Evolutionary conservation across 768 basidiomycete species (phyloP), one percentile per base, ranked within the genome.

Genomic region (Naganishia antarctica): DNA sequence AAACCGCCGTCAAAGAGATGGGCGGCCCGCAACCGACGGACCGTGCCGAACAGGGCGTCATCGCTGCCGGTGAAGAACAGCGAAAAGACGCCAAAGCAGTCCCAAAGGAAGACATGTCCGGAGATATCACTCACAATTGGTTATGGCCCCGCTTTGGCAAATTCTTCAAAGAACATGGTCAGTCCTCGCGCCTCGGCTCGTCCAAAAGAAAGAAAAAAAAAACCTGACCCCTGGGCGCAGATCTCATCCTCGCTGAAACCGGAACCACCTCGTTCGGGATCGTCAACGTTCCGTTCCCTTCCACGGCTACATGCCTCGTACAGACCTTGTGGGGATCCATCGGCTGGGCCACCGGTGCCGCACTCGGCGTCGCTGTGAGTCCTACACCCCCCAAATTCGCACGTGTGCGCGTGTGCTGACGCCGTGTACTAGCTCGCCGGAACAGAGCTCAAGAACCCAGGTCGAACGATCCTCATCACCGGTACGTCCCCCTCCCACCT

Each of bases 231-330:
- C 26, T 61, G 57, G 50, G 53, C 28, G 37, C 50, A 74, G 80
- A 81, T 68, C 84, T 94, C 34, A 84, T 96, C 64, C 78, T 96
- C 46, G 85, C 89, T 1, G 93, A 97, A 78, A 97, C 92, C 13
- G 92, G 90, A 4, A 92, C 90, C 0, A 85, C 89, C 13, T 86
- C 81, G 66, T 96, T 94, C 73, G 93, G 92, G 47, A 83, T 94
- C 49, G 74, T 91, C 43, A 89, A 90, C 66, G 82, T 90, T 31
- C 85, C 86, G 1, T 78, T 94, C 12, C 93, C 93, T 0, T 81
- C 84, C n/a, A 81, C 84, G 47, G 79, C 85, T 0, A 76, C 85
- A 4, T 84, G 68, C 58, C 59, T 74, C n/a, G 64, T 68, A n/a
- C 72, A 77, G 69, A 84, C 94, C 57, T 78, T 96, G 5, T 96